Evolutionary conservation across 495 filamentous ascomycete species (phyloP), one percentile per base, ranked within the genome.

Genomic region (Ramalina intermedia): DNA sequence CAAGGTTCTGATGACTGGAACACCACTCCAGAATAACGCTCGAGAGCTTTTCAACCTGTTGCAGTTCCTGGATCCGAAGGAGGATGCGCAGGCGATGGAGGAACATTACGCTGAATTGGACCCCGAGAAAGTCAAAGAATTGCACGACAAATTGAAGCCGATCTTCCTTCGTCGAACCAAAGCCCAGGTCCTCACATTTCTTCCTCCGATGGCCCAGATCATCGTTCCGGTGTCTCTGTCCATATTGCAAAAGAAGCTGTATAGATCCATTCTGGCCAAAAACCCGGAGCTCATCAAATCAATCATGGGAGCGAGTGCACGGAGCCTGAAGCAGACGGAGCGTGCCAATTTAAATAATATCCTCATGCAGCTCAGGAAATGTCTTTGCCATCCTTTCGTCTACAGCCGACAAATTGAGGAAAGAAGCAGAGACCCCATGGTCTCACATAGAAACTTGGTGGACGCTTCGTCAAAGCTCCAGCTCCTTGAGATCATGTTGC

Each of bases 211-310:
- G 79, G 84, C 82, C 0, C 90, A 96, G 60, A 84, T 96, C 47
- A 96, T 96, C 53, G 66, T 99, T 1, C 93, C 93, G 0, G 80
- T 96, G 6, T 85, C 85, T 12, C 94, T 96, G 89, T 84, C 82
- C 6, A 68, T 87, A 27, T 68, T 99, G 7, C 93, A 96, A 59
- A 89, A 94, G 66, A 91, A 85, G 59, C 73, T 99, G 0, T 96
- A 89, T 69, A 94, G 88, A 56, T 91, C 85, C 0, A 96, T 98
- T 49, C 73, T 98, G 45, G 76, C 84, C 6, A 86, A 89, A 57
- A 95, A 93, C 54, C 81, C 87, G 1, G 73, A 86, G 16, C 71
- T 96, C n/a, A 88, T 98, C 57, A 80, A 81, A 48, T 79, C 89
- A 0, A 85, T 99, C 23, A 84, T 94, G 58, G 71, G 75, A 1